Conservation (phyloP, 192 early-diverging fungal species). For the Coemansia sp. region DNA sequence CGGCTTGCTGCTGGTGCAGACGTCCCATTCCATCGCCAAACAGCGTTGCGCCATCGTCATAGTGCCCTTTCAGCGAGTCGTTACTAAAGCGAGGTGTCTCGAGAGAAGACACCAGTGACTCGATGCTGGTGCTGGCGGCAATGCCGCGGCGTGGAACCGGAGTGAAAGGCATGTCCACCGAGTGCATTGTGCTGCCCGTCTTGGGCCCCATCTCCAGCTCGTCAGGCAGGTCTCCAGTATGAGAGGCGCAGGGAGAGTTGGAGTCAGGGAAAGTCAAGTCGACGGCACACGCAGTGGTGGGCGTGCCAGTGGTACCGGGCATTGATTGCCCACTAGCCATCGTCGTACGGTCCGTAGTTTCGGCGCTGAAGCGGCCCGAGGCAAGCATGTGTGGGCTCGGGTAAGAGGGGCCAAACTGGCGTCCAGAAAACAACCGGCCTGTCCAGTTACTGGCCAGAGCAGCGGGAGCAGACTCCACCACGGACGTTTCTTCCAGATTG, state of each 20-base stretch:
- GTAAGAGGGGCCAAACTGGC: conserved; percentile 12
- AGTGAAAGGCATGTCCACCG: conserved; percentile 17
- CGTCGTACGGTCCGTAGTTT: conserved; percentile 17
- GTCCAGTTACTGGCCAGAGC: conserved; percentile 18
- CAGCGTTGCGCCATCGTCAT: conserved; percentile 35
- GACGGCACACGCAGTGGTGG: conserved; percentile 15
- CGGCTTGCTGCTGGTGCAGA: not conserved
- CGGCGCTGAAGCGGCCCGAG: conserved; percentile 51
- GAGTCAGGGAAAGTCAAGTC: conserved; percentile 40
- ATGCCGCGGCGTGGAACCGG: conserved; percentile 28
- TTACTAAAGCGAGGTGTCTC: conserved; percentile 45
- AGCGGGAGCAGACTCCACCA: conserved; percentile 14
- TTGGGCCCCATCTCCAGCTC: conserved; percentile 8
- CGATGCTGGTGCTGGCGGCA: conserved; percentile 20
- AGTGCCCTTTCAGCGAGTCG: not conserved
- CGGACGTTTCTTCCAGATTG: not conserved
- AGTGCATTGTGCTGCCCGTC: conserved; percentile 2
- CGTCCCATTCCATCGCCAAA: conserved; percentile 11
- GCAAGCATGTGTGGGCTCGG: conserved; percentile 33
- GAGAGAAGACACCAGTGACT: conserved; percentile 32
- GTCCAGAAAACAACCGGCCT: not conserved
- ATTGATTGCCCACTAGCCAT: conserved; percentile 3
- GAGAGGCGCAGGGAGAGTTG: conserved; percentile 39
- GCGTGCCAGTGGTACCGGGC: not conserved
- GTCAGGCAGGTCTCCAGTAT: not conserved